phyloP scores from a whole-genome alignment of 495 filamentous ascomycete species.

The Penicillium cosmopolitanum region DNA sequence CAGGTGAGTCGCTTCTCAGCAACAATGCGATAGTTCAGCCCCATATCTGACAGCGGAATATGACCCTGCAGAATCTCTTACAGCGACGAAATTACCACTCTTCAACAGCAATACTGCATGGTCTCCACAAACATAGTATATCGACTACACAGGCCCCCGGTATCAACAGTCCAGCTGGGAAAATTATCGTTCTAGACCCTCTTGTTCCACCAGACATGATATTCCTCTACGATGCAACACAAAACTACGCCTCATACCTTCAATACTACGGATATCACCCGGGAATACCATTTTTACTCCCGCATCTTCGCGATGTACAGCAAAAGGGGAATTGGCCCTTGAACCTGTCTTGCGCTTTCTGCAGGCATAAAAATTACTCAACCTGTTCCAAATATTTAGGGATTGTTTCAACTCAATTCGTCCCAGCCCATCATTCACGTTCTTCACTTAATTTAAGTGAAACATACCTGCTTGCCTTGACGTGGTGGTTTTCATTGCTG shows the following conservation, averaged over 20 bases:
- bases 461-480: not conserved
- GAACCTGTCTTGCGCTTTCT: constrained; percentile 35
- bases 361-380: constrained; percentile 1
- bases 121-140: constrained; percentile 41
- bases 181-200: constrained; percentile 27
- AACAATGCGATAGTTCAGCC: not conserved
- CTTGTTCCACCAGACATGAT: constrained; percentile 29
- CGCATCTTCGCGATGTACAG: constrained; percentile 43
- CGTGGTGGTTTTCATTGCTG: constrained; percentile 20
- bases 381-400: not conserved
- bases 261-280: constrained; percentile 35
- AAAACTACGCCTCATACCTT: constrained; percentile 43
- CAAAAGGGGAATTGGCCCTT: constrained; percentile 30
- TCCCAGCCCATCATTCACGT: not conserved
- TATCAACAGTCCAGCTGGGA: constrained; percentile 14
- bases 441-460: constrained; percentile 5
- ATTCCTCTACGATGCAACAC: constrained; percentile 29
- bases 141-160: constrained; percentile 22
- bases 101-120: constrained; percentile 40
- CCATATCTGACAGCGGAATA: not conserved
- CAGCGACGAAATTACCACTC: constrained; percentile 38
- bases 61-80: constrained; percentile 29
- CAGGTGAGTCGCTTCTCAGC: constrained; percentile 27
- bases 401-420: too few relatives aligned
- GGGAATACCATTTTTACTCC: constrained; percentile 46